phyloP scores from a whole-genome alignment of 352 stramenopile species.

The Phytophthora quininea region DNA sequence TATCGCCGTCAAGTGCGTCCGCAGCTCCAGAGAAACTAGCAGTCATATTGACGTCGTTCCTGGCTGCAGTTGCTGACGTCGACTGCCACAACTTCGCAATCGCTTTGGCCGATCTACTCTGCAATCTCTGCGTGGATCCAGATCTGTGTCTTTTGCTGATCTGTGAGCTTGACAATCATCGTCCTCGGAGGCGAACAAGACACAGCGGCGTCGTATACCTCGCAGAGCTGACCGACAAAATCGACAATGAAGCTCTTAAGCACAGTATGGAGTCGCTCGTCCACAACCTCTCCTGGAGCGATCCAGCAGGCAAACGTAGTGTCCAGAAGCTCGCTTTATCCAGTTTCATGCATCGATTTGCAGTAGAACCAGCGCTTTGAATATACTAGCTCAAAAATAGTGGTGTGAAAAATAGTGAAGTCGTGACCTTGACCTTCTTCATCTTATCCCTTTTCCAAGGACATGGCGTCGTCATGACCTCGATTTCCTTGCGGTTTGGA shows the following conservation, averaged over 20 bases:
- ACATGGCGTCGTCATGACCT: conserved; percentile 9
- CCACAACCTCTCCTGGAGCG: conserved; percentile 81
- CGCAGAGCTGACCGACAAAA: conserved; percentile 47
- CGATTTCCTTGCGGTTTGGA: not conserved
- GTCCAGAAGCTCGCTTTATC: conserved; percentile 77
- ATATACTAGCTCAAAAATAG: conserved; percentile 19
- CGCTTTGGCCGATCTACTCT: conserved; percentile 59
- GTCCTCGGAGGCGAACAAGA: conserved; percentile 37
- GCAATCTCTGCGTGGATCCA: conserved; percentile 63
- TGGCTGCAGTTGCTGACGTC: conserved; percentile 11
- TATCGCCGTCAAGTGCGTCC: conserved; percentile 13
- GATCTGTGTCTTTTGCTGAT: conserved; percentile 58
- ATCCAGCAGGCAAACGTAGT: conserved; percentile 63
- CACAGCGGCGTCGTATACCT: conserved; percentile 75
- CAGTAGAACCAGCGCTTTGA: conserved; percentile 35
- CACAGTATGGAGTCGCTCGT: conserved; percentile 68
- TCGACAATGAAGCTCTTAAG: conserved; percentile 43
- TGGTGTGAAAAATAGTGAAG: conserved; percentile 7
- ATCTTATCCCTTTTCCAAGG: conserved; percentile 9
- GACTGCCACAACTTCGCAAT: conserved; percentile 34
- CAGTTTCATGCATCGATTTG: conserved; percentile 63
- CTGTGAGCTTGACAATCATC: conserved; percentile 70
- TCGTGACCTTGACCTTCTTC: conserved; percentile 1
- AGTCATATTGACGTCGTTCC: conserved; percentile 41
- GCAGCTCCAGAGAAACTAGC: conserved; percentile 42